Evolutionary conservation across 768 basidiomycete species (phyloP).

Genomic region (Pulveroboletus ravenelii): DNA sequence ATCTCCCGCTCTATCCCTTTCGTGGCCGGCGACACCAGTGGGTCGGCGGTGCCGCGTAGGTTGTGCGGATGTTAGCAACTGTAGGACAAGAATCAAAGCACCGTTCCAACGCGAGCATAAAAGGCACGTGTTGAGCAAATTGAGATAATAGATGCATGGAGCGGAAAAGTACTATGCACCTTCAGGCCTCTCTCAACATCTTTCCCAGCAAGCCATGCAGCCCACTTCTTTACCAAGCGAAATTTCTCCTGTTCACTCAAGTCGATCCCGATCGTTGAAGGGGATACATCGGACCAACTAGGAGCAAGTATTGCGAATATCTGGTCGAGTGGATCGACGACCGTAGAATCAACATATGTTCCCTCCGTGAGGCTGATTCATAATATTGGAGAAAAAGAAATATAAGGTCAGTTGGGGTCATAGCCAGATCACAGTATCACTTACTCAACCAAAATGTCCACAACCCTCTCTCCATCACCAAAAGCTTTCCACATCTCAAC

Average conservation of each 20-base stretch:
- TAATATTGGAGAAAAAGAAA: not conserved
- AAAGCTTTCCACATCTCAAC: constrained; percentile 26
- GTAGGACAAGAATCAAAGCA: not conserved
- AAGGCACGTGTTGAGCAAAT: not conserved
- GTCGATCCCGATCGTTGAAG: not conserved
- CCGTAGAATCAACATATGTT: constrained; percentile 19
- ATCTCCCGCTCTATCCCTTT: constrained; percentile 22
- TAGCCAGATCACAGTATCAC: not conserved
- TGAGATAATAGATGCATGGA: not conserved
- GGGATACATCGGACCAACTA: constrained; percentile 4
- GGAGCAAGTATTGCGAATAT: constrained; percentile 25
- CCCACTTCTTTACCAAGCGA: constrained; percentile 65
- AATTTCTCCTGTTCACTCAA: constrained; percentile 41
- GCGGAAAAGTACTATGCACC: constrained; percentile 35
- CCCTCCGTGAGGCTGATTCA: constrained; percentile 24
- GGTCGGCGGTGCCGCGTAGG: constrained; percentile 18
- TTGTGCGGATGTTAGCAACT: constrained; percentile 24
- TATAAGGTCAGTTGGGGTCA: not conserved
- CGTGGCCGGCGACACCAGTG: constrained; percentile 15
- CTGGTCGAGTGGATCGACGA: constrained; percentile 25
- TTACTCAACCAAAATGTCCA: constrained; percentile 25
- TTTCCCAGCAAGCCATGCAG: constrained; percentile 70
- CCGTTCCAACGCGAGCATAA: not conserved
- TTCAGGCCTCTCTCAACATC: constrained; percentile 69
- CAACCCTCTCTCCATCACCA: constrained; percentile 18